Base-by-base conservation (phyloP, 1,139 yeast species). In the Suhomyces wounanorum region DNA sequence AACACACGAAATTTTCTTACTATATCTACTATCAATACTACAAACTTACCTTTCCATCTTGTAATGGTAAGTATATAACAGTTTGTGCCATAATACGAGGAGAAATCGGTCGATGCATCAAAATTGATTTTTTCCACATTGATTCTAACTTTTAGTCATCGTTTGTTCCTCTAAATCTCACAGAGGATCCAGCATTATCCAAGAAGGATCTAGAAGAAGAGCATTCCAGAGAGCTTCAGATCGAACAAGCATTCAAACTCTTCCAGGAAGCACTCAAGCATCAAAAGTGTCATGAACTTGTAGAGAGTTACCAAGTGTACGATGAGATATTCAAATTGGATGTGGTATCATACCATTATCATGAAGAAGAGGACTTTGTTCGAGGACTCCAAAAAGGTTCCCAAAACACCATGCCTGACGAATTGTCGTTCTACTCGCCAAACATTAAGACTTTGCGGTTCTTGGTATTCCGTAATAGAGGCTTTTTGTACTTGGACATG, bases 151-250 rank as follows among this genome's bases (percentile, higher is more conserved):
- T 30, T n/a, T 8, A 55, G 87, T 87, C 95, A 43, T 77, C 85
- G 8, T 94, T 94, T 66, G 79, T 84, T 26, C 96, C 98, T 3
- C 76, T 92, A 44, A 94, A 94, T 63, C 69, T 86, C 46, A 79
- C 82, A 44, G 92, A 86, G 53, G 96, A 89, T 61, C 88, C 86
- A 44, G 69, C 80, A 10, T 54, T 62, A 5, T 67, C 77, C 40
- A 73, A 75, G 53, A 73, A 74, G 54, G 81, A 78, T 48, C 72
- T 81, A 44, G 96, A 89, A 55, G 97, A 91, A 58, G 94, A 90
- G 57, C 96, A 91, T 61, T 87, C 97, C 1, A 72, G 96, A 50
- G 99, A 94, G 61, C 86, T 81, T 37, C 83, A 90, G 73, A 84
- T 94, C 16, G 99, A 95, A 67, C 89, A 87, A 62, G 96, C 96